These are phyloP conservation scores for Basidioascus undulatus DNA, from an alignment of 768 basidiomycete genomes.

Conservation along the genomic window DNA sequence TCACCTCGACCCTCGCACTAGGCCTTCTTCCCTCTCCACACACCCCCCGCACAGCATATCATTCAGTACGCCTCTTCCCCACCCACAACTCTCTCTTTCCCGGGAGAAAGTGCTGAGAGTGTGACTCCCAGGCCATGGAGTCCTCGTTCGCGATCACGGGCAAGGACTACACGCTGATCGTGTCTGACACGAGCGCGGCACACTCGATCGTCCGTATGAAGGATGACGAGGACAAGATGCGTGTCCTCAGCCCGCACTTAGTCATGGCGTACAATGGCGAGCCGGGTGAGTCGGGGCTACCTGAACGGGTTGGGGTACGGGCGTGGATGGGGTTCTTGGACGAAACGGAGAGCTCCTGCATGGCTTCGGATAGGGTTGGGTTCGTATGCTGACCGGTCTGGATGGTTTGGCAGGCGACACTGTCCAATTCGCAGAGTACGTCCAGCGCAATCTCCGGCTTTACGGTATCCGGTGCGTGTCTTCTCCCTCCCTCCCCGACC, in stretches of 20 bases:
- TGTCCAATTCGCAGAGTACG: constrained; percentile 81
- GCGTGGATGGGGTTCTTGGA: too few relatives aligned
- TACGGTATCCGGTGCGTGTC: constrained; percentile 61
- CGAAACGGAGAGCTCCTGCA: neutral
- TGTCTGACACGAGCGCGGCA: constrained; percentile 68
- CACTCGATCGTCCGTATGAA: constrained; percentile 97
- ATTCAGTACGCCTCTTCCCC: too few relatives aligned
- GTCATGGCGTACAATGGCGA: constrained; percentile 91
- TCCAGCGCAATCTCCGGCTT: constrained; percentile 83
- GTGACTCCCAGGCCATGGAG: too few relatives aligned
- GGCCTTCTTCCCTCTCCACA: too few relatives aligned
- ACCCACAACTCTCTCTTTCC: too few relatives aligned
- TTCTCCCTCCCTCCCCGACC: too few relatives aligned
- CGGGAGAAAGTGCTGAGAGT: too few relatives aligned
- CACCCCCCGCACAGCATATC: too few relatives aligned
- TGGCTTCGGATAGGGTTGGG: neutral
- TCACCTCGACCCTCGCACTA: too few relatives aligned
- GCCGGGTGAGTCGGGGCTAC: constrained; percentile 51
- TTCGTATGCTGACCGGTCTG: too few relatives aligned
- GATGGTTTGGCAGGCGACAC: constrained; percentile 49
- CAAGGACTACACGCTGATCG: constrained; percentile 79
- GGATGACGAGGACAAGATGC: constrained; percentile 87
- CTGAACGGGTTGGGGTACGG: too few relatives aligned
- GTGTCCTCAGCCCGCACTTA: constrained; percentile 64
- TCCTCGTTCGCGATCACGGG: constrained; percentile 74